Evolutionary conservation across 2,329 filamentous ascomycete species (phyloP).

Genomic region (Fusarium clavum): DNA sequence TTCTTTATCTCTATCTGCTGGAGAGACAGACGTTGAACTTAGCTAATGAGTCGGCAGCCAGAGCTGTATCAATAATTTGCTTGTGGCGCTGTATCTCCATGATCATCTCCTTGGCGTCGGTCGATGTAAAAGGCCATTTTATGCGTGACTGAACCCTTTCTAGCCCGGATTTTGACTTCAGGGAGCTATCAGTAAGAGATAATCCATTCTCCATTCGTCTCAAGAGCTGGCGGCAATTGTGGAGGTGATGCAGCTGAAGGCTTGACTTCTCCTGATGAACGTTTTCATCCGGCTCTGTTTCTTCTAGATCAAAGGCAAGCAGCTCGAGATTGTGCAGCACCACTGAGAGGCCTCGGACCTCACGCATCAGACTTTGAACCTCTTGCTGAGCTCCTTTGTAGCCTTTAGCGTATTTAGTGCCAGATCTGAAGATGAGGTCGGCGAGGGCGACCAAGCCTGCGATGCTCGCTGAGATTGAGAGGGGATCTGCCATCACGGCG

Average conservation of each 20-base stretch:
- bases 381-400: background rate
- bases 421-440: background rate
- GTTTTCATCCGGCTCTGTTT: background rate
- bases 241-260: background rate
- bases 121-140: background rate
- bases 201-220: background rate
- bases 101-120: background rate
- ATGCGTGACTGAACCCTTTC: background rate
- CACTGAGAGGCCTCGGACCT: background rate
- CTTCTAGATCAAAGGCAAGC: background rate
- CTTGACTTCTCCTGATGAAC: background rate
- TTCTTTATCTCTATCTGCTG: background rate
- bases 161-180: background rate
- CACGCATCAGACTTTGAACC: background rate
- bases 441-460: background rate
- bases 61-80: constrained; percentile 11
- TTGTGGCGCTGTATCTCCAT: constrained; percentile 7
- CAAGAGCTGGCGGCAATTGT: background rate
- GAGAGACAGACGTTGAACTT: background rate
- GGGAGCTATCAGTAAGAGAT: background rate
- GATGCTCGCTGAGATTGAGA: background rate
- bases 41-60: constrained; percentile 13
- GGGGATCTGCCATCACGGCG: background rate
- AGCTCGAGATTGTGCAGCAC: background rate
- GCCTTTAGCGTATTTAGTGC: background rate